phyloP scores from a whole-genome alignment of 257 asterid species.

The Solanum gracilifrons region DNA sequence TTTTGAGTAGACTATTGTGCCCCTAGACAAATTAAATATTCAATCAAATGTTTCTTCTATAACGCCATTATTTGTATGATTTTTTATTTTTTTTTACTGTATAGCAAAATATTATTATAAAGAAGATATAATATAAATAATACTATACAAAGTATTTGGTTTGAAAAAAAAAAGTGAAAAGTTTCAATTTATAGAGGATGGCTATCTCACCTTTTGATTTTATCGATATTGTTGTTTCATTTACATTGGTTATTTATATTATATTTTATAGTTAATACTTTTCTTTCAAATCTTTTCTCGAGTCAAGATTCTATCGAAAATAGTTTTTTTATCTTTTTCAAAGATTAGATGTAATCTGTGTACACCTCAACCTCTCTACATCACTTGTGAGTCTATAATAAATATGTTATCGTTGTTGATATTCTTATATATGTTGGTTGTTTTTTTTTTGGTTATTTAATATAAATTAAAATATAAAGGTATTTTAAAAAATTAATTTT shows the following conservation, averaged over 20 bases:
- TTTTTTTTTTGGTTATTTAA: background rate
- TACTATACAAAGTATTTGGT: background rate
- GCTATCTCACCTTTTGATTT: background rate
- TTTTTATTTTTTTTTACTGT: background rate
- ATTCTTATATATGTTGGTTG: background rate
- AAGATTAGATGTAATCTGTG: accelerated
- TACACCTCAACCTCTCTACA: background rate
- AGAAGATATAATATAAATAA: background rate
- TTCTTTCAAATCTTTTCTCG: background rate
- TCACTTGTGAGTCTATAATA: background rate
- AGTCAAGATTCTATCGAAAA: background rate
- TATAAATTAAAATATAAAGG: background rate
- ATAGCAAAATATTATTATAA: background rate
- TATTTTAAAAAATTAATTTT: accelerated
- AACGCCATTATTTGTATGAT: background rate
- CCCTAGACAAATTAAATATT: background rate
- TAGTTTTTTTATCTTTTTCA: background rate
- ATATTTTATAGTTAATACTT: background rate
- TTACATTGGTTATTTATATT: background rate
- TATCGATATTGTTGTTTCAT: background rate
- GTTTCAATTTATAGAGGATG: background rate
- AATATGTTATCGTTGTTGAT: background rate
- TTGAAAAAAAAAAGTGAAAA: too few relatives aligned
- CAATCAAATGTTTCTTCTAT: background rate
- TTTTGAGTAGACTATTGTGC: background rate